Base-by-base conservation (phyloP, 2,329 filamentous ascomycete genomes). In the Cryphonectria radicalis region DNA sequence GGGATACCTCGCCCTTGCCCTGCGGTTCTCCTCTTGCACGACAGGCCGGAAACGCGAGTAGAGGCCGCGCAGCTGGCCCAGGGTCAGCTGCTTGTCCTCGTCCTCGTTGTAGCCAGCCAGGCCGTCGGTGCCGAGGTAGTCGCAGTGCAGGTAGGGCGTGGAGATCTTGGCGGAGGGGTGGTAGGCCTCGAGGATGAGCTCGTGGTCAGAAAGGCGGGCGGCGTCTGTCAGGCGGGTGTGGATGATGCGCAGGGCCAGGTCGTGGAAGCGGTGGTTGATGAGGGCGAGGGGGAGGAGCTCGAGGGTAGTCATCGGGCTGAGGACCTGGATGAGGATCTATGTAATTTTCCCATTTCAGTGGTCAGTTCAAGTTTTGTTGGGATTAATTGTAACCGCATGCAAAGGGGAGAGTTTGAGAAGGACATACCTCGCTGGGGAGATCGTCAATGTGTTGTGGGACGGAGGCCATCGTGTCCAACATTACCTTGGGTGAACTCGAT, bases 131-230 rank as follows among this genome's bases (percentile, higher is more conserved):
- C 87, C 89, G 14, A 91, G 82, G 73, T 91, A 91, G 62, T 89
- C 84, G 80, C 93, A 95, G 77, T 80, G 79, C 17, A 94, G 85
- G 69, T 90, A 90, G 0, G 92, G 91, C 28, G 92, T 90, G 6
- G 87, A 90, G 66, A 92, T 84, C 79, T 90, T 91, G 35, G 87
- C 89, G 73, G 85, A 89, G 0, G 93, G 93, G 74, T 92, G 92
- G 77, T 92, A 95, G 79, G 92, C 93, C 81, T 95, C 92, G 59
- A 97, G 87, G 53, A 95, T 88, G 55, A 96, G 81, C 68, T 90
- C 88, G 77, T 93, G 88, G 53, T 89, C 86, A 53, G 86, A 81
- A 10, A 91, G 81, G 3, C 86, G 81, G 5, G 89, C 85, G 28
- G 89, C 88, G 28, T 86, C 74, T 40, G 72, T 71, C 69, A 81